Base-by-base conservation (phyloP, 768 basidiomycete genomes). In the Arthromyces matolae region DNA sequence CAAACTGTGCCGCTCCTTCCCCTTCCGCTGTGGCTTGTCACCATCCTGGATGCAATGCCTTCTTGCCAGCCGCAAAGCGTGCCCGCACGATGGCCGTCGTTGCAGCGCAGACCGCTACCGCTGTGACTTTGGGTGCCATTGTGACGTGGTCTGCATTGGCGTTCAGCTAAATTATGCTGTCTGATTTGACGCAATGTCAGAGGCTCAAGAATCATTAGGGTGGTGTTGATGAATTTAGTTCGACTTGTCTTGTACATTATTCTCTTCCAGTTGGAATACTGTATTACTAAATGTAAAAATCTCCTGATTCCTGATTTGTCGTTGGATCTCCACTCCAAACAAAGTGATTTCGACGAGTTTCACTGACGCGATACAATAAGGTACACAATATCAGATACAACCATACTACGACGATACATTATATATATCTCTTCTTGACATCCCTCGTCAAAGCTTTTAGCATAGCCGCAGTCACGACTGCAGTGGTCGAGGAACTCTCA, bases 71-170 rank as follows among this genome's bases (percentile, higher is more conserved):
- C 62, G 67, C 51, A 29, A 83, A 82, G 57, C 76, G 83, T 10
- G 66, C 69, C 1, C 67, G 74, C 52, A 72, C 66, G 36, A 60
- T 78, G 19, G 73, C 66, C 16, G 59, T 65, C 25, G 67, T 71
- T 4, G 65, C 80, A 28, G 74, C 70, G 31, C 79, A 79, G 37
- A 86, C 85, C 5, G 78, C 80, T 6, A 77, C 81, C 3, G 80
- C 78, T 14, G 75, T 83, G 25, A 76, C 78, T 1, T 64, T 89
- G 32, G 86, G 86, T 20, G 86, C 84, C 12, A 80, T 82, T 10
- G 81, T 79, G 3, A 76, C 86, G 2, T 89, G 86, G 86, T 78
- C 81, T 14, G 84, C 83, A 20, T 64, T 89, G 48, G 86, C 86
- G 1, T 89, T 82, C 63, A 71, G 69, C 51, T 84, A 57, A 73